Conservation (phyloP, 2,329 filamentous ascomycete species). For the Sarocladium brachiariae region DNA sequence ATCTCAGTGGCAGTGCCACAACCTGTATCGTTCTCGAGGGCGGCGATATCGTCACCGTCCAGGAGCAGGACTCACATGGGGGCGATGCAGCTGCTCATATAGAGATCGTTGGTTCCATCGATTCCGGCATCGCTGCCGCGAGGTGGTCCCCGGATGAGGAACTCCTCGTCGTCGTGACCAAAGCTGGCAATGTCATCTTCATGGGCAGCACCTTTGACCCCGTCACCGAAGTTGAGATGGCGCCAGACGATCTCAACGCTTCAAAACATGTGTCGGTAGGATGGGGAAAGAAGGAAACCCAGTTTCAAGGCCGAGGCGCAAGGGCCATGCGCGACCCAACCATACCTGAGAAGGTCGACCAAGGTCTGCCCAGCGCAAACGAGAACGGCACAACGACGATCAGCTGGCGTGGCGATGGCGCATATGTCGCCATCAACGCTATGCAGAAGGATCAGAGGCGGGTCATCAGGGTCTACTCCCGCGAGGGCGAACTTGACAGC, state of each 20-base stretch:
- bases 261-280: conserved; percentile 94
- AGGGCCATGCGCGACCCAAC: conserved; percentile 86
- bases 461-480: conserved; percentile 81
- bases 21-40: conserved; percentile 80
- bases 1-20: conserved; percentile 73
- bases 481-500: conserved; percentile 85
- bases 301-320: conserved; percentile 89
- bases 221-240: conserved; percentile 67
- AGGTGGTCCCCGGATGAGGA: conserved; percentile 96
- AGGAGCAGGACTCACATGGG: conserved; percentile 45
- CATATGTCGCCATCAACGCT: conserved; percentile 80
- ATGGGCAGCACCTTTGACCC: conserved; percentile 92
- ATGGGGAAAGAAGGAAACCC: conserved; percentile 97
- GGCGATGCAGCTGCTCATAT: conserved; percentile 53
- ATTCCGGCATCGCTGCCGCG: conserved; percentile 83
- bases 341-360: conserved; percentile 85
- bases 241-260: conserved; percentile 69
- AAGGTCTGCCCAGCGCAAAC: conserved; percentile 65
- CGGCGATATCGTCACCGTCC: conserved; percentile 84
- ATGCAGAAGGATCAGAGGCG: conserved; percentile 64
- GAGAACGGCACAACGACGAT: conserved; percentile 69
- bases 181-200: conserved; percentile 71
- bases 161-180: conserved; percentile 75
- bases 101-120: conserved; percentile 91
- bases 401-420: conserved; percentile 91